These are phyloP conservation scores for Pleurotus giganteus DNA, from an alignment of 768 basidiomycete species.

Conservation along the genomic window DNA sequence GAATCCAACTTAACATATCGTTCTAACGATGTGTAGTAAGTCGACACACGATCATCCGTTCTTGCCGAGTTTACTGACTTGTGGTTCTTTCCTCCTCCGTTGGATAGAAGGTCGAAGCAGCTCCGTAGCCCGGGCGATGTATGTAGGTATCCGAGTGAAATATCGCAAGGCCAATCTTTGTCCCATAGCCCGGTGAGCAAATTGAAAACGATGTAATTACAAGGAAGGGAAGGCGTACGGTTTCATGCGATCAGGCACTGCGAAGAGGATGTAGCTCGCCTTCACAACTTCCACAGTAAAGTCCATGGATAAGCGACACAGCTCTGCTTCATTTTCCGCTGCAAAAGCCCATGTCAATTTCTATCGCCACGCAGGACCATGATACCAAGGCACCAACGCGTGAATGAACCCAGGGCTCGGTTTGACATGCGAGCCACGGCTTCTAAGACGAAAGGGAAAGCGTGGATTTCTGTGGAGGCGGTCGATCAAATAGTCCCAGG, in stretches of 20 bases:
- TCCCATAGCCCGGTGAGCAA: not conserved
- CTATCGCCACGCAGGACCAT: no score
- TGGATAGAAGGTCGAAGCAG: not conserved
- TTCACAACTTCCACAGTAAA: constrained; percentile 1
- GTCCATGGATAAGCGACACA: not conserved
- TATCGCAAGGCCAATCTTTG: not conserved
- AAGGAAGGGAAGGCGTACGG: not conserved
- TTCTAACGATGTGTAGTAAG: constrained; percentile 9
- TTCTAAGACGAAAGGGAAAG: not conserved
- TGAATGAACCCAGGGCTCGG: not conserved
- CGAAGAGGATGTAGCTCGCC: not conserved
- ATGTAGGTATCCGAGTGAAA: not conserved
- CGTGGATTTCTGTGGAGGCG: not conserved
- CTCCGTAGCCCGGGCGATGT: not conserved
- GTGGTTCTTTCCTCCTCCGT: not conserved
- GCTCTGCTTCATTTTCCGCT: not conserved
- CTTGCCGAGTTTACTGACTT: not conserved
- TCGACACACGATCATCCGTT: not conserved
- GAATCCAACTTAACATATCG: constrained; percentile 19
- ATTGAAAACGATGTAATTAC: not conserved
- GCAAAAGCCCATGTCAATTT: not conserved
- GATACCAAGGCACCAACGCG: not conserved
- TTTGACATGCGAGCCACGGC: constrained; percentile 2
- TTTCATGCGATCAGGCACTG: not conserved
- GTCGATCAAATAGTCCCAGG: not conserved